A percentile compares a stretch with the other conserved stretches of the same genome.
Evolutionary conservation across 2,329 filamentous ascomycete species (phyloP).

Genomic region (Fusarium marasasianum): DNA sequence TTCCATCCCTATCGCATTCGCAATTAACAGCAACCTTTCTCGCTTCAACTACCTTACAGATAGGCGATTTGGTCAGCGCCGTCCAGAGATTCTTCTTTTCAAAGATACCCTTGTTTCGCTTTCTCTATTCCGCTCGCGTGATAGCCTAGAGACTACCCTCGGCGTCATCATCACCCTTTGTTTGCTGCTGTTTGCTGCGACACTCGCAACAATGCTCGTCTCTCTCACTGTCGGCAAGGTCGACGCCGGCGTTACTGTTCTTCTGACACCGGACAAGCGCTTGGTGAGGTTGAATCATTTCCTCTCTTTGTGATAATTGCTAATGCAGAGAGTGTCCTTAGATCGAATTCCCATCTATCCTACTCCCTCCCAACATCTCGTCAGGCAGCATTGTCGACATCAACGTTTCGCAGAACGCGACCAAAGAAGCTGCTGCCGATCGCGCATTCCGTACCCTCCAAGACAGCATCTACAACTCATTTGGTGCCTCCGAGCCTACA

Average conservation of each 20-base stretch:
- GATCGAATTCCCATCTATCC: conserved; percentile 99
- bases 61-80: neutral
- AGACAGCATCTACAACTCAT: conserved; percentile 84
- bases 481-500: conserved; percentile 81
- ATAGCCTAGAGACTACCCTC: neutral
- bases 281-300: conserved; percentile 69
- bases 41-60: neutral
- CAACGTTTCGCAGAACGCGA: conserved; percentile 86
- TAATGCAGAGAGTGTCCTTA: conserved; percentile 52
- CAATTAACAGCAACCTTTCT: conserved; percentile 14
- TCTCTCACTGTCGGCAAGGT: conserved; percentile 99
- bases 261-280: conserved; percentile 95
- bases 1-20: conserved; percentile 13
- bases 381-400: conserved; percentile 99
- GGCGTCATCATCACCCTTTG: conserved; percentile 7
- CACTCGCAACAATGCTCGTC: conserved; percentile 77
- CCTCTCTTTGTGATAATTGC: neutral
- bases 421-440: conserved; percentile 79
- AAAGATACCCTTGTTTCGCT: conserved; percentile 8
- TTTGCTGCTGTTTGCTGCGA: conserved; percentile 30
- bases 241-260: conserved; percentile 96
- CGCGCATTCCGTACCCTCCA: conserved; percentile 86
- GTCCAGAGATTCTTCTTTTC: neutral
- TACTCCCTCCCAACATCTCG: conserved; percentile 92
- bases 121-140: conserved; percentile 2